Base-by-base conservation (phyloP, 1,139 yeast genomes). In the Debaryomyces sp. region DNA sequence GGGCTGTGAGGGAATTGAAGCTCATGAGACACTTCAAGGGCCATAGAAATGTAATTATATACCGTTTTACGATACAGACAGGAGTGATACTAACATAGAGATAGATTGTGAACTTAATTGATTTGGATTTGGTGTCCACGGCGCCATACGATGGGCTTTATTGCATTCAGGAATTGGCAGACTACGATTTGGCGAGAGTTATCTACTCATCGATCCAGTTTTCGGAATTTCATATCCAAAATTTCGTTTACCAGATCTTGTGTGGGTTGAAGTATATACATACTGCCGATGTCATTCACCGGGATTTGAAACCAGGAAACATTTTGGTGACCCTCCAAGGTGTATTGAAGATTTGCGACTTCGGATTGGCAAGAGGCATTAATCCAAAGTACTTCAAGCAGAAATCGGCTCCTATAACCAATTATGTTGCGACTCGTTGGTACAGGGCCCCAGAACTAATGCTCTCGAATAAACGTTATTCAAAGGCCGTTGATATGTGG, bases 351-450 rank as follows among this genome's bases (percentile, higher is more conserved):
- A 87, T 89, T 12, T 88, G 96, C 63, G 96, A 89, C 66, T 89
- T 89, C 72, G 97, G 96, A 0, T 71, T 91, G 44, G 96, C 97
- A 0, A 73, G 97, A 59, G 92, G 96, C 1, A 75, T 87, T 12
- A 72, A 79, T 47, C 75, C 75, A 27, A 70, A 68, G 51, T 79
- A 58, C 58, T 65, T 72, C 66, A 71, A 66, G 53, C 67, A 61
- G 48, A 67, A 55, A 47, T 61, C 54, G 27, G 64, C 58, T 52
- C 78, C 70, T 17, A 88, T 89, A 43, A 91, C 97, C 4, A 85
- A 85, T 56, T 91, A 91, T 60, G 97, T 92, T 15, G 97, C 97
- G 3, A 92, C 98, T 0, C 72, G 98, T 52, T 92, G 97, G 97
- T 92, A 92, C 62, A 72, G 97, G 46, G 97, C 97, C 0, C 98